Evolutionary conservation across 1,139 yeast genomes (phyloP).

Genomic region (Sugiyamaella pinicola): DNA sequence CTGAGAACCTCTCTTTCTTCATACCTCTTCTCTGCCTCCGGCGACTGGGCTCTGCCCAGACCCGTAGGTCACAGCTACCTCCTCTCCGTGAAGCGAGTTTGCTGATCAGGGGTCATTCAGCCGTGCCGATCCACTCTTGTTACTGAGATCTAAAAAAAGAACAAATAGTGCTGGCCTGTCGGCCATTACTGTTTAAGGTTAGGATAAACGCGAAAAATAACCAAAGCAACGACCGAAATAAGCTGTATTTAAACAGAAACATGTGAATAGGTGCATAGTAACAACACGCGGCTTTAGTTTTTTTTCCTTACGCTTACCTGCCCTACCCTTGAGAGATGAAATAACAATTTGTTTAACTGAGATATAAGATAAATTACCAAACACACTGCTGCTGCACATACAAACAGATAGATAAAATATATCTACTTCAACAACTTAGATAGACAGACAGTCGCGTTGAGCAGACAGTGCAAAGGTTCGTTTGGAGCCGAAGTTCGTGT

Average conservation of each 20-base stretch:
- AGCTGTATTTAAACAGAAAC: neutral
- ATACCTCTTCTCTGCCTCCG: too few relatives aligned
- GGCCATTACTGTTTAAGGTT: neutral
- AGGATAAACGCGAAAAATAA: neutral
- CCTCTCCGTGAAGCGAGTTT: neutral
- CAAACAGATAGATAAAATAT: too few relatives aligned
- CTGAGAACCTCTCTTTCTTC: neutral
- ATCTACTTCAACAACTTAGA: too few relatives aligned
- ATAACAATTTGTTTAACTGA: neutral
- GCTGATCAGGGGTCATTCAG: neutral
- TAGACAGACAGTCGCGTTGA: too few relatives aligned
- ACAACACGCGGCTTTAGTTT: slow-evolving; percentile 4
- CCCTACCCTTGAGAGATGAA: neutral
- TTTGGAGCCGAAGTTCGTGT: too few relatives aligned
- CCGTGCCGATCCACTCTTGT: neutral
- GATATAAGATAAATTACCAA: neutral
- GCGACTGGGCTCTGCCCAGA: neutral
- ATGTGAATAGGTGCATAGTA: slow-evolving; percentile 1
- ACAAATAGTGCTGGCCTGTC: too few relatives aligned
- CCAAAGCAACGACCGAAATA: neutral
- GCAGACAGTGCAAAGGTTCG: too few relatives aligned
- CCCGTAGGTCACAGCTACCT: neutral
- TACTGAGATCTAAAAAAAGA: too few relatives aligned
- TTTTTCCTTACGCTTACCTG: neutral
- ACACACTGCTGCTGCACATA: too few relatives aligned